These are phyloP conservation scores for Hyphopichia pseudoburtonii DNA, from an alignment of 1,139 yeast genomes.

Conservation along the genomic window DNA sequence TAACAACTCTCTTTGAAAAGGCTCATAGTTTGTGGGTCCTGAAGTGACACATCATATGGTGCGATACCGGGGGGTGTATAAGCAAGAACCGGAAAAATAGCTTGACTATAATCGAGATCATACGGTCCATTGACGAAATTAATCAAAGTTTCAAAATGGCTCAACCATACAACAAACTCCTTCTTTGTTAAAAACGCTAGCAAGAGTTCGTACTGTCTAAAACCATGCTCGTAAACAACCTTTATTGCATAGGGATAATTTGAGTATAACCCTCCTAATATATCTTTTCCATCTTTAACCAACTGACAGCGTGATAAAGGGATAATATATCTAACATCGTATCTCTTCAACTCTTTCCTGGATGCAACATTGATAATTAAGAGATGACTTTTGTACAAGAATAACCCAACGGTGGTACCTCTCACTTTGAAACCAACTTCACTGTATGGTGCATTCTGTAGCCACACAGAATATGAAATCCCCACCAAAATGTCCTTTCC, in stretches of 20 bases:
- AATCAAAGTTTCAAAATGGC: conserved; percentile 31
- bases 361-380: conserved; percentile 22
- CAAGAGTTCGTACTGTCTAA: conserved; percentile 45
- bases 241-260: conserved; percentile 35
- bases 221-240: conserved; percentile 44
- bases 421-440: conserved; percentile 21
- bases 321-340: conserved; percentile 43
- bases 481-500: conserved; percentile 44
- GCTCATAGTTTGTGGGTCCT: conserved; percentile 3
- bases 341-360: conserved; percentile 15
- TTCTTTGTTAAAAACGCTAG: conserved; percentile 29
- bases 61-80: conserved; percentile 13
- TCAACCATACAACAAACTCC: conserved; percentile 46
- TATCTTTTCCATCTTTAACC: conserved; percentile 19
- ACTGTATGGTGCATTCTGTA: conserved; percentile 7
- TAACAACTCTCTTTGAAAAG: conserved; percentile 14
- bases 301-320: conserved; percentile 43
- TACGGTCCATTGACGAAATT: conserved; percentile 44
- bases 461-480: conserved; percentile 39
- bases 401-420: conserved; percentile 24
- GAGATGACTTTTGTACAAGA: conserved; percentile 54
- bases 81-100: conserved; percentile 8
- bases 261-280: conserved; percentile 38
- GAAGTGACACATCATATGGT: conserved; percentile 15
- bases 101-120: conserved; percentile 29